Base-by-base conservation (phyloP, 352 stramenopile genomes). In the Globisporangium carolinianum region DNA sequence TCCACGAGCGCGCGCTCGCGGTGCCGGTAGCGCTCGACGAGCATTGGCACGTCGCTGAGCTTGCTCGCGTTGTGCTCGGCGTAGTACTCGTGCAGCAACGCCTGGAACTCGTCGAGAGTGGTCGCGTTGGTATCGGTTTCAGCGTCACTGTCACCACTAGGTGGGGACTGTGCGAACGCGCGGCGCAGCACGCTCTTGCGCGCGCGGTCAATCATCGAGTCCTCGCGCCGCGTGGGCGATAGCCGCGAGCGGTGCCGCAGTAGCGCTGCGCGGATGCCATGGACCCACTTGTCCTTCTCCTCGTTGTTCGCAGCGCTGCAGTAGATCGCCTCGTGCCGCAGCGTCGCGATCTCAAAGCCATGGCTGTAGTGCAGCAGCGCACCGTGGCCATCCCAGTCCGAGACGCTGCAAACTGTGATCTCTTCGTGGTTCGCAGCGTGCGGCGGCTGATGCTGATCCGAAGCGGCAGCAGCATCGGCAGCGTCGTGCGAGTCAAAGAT, bases 331-430 rank as follows among this genome's bases (percentile, higher is more conserved):
- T 75, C 42, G 47, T 86, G 79, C 11, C 59, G 57, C 32, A 75
- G 65, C 0, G 77, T 86, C 47, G 89, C 75, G n/a, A 92, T 60
- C 42, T 86, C 60, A 41, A 92, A 92, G 1, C 74, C 76, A 57
- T 92, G 71, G 15, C 82, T 67, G 65, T 92, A 92, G 51, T 86
- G 76, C 53, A 91, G 63, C 38, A 90, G 49, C 11, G 75, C 57
- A 8, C 72, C 69, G 46, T 86, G 70, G 18, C 80, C 83, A 37
- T 92, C 76, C 79, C 79, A 90, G 7, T 82, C 76, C 0, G 69
- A 81, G 9, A 88, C 68, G 7, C 69, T 63, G 36, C 63, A 75
- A 17, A 80, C 58, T 2, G 72, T 58, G 36, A 78, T 66, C 10
- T 72, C 56, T 1, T 67, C 66, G 36, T 61, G 48, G 1, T 4